A percentile compares a stretch with the other conserved stretches of the same genome.
Conservation (phyloP, 257 asterid species). For the Petrea volubilis region DNA sequence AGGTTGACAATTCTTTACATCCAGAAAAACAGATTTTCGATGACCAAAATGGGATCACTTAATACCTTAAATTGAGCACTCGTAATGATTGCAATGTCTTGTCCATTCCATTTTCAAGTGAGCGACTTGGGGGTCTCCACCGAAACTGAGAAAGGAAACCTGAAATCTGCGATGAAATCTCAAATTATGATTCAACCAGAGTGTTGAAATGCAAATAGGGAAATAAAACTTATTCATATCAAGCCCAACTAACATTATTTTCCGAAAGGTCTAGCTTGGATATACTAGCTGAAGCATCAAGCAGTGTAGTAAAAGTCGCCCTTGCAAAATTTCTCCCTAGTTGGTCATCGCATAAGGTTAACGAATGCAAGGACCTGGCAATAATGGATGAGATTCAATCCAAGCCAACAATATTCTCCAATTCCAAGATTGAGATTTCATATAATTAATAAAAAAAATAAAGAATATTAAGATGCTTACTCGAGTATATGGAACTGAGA, state of each 20-base stretch:
- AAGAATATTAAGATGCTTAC: not conserved
- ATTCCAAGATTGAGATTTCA: not conserved
- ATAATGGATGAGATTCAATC: slow-evolving; percentile 15
- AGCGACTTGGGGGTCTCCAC: slow-evolving; percentile 43
- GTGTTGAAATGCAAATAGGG: not conserved
- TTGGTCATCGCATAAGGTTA: slow-evolving; percentile 65
- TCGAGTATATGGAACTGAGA: not conserved
- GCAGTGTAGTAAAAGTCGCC: slow-evolving; percentile 61
- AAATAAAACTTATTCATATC: slow-evolving; percentile 11
- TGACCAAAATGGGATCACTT: too few relatives aligned
- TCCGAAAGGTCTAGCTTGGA: slow-evolving; percentile 82
- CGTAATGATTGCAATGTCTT: slow-evolving; percentile 63
- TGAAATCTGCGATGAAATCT: slow-evolving; percentile 56
- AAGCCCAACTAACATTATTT: slow-evolving; percentile 62
- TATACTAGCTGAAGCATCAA: slow-evolving; percentile 61
- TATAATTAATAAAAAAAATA: not conserved
- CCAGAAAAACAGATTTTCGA: slow-evolving; percentile 3
- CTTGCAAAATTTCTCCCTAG: slow-evolving; percentile 58
- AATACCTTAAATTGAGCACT: slow-evolving; percentile 86
- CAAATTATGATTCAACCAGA: slow-evolving; percentile 9
- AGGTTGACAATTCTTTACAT: not conserved
- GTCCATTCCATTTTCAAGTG: slow-evolving; percentile 44
- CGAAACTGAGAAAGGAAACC: slow-evolving; percentile 75
- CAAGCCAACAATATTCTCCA: slow-evolving; percentile 15
- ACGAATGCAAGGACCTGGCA: slow-evolving; percentile 65